Conservation (phyloP, 2,329 filamentous ascomycete species). For the Paracamarosporium sp. region DNA sequence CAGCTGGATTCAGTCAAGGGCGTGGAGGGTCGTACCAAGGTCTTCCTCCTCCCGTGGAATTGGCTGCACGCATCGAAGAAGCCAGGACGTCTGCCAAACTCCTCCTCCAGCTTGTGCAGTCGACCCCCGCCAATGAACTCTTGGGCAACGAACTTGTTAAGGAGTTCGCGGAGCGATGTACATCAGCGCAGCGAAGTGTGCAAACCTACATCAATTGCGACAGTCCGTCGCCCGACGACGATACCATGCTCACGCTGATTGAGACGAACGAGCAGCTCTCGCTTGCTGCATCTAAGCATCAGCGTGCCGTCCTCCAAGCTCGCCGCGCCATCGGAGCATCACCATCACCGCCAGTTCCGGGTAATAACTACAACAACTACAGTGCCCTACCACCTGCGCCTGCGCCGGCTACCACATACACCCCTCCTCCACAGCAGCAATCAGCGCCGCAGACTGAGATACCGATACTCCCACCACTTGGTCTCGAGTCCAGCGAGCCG, state of each 20-base stretch:
- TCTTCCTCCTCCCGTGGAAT: conserved; percentile 74
- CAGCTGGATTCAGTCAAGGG: neutral
- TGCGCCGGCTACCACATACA: conserved; percentile 13
- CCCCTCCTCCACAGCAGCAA: conserved; percentile 20
- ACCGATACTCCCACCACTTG: conserved; percentile 26
- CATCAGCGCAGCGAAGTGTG: conserved; percentile 78
- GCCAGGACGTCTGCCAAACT: conserved; percentile 89
- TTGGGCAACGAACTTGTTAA: conserved; percentile 85
- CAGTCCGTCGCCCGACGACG: conserved; percentile 83
- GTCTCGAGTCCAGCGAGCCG: conserved; percentile 13
- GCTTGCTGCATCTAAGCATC: conserved; percentile 81
- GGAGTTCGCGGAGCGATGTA: conserved; percentile 89
- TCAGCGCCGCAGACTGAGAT: conserved; percentile 25
- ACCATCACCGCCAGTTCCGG: conserved; percentile 23
- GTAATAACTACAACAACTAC: conserved; percentile 18
- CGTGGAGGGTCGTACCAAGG: neutral
- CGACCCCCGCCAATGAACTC: conserved; percentile 78
- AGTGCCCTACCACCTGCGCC: conserved; percentile 11
- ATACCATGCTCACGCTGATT: conserved; percentile 91
- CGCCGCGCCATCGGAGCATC: conserved; percentile 51
- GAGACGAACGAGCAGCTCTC: conserved; percentile 93
- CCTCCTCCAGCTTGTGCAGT: conserved; percentile 88
- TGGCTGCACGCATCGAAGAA: conserved; percentile 85
- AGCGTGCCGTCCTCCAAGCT: conserved; percentile 73
- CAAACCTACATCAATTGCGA: conserved; percentile 84